Percentiles rank a stretch among this genome's conserved stretches.
Evolutionary conservation across 345 rosid species (phyloP).

Genomic region (Eutrema yunnanense): DNA sequence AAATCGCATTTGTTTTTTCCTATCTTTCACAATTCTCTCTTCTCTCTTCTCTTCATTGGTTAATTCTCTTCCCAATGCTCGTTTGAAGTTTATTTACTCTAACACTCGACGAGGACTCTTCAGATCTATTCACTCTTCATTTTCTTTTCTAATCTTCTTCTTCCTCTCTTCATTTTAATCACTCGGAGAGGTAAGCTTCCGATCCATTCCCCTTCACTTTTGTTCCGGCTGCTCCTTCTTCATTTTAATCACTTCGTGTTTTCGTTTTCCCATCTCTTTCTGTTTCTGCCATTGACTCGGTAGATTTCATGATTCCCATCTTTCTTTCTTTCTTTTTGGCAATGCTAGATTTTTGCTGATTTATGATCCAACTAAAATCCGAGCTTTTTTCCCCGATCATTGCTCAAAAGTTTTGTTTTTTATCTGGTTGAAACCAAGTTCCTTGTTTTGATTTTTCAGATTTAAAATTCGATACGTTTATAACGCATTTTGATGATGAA

Average conservation of each 20-base stretch:
- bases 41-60: conserved; percentile 8
- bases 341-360: not conserved
- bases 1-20: conserved; percentile 14
- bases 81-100: conserved; percentile 43
- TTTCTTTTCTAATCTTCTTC: not conserved
- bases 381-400: conserved; percentile 3
- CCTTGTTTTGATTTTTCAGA: not conserved
- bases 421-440: too few relatives aligned
- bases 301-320: not conserved
- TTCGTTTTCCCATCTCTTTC: too few relatives aligned
- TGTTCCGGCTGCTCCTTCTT: not conserved
- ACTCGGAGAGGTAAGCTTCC: conserved; percentile 30
- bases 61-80: conserved; percentile 22
- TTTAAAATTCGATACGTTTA: not conserved
- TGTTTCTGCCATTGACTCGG: conserved; percentile 3
- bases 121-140: conserved; percentile 38
- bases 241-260: not conserved
- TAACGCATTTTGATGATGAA: not conserved
- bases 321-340: not conserved
- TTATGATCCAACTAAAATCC: not conserved
- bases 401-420: not conserved
- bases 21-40: conserved; percentile 38
- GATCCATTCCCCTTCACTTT: not conserved
- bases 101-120: conserved; percentile 17
- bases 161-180: not conserved